Conservation (phyloP, 2,329 filamentous ascomycete genomes). For the Escovopsis sp. region DNA sequence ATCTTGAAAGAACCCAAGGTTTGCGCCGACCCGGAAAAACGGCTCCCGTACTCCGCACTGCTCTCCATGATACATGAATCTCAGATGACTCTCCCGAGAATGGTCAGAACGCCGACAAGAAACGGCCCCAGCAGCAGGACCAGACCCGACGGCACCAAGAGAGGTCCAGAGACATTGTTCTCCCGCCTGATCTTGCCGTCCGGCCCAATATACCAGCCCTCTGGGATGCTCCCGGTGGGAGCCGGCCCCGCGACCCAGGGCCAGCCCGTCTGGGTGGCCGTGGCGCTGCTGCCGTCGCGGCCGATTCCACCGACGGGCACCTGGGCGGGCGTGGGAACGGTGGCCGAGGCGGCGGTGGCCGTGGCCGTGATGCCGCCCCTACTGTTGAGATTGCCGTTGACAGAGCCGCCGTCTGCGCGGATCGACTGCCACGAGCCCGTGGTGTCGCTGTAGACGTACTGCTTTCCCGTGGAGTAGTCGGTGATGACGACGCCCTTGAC, state of each 20-base stretch:
- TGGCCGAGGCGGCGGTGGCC: conserved; percentile 44
- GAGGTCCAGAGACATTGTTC: conserved; percentile 23
- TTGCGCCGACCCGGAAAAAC: background rate
- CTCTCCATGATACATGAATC: no score
- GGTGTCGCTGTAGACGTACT: conserved; percentile 69
- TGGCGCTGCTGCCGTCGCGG: conserved; percentile 35
- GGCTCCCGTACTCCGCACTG: no score
- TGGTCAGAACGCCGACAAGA: conserved; percentile 11
- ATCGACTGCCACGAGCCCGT: conserved; percentile 74
- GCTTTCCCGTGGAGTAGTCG: conserved; percentile 84
- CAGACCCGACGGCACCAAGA: conserved; percentile 9
- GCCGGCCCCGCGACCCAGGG: conserved; percentile 49
- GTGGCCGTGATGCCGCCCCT: conserved; percentile 36
- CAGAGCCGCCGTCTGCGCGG: conserved; percentile 56
- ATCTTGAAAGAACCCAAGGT: no score
- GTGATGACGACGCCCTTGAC: conserved; percentile 62
- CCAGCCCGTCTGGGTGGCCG: conserved; percentile 44
- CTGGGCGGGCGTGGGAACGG: conserved; percentile 44
- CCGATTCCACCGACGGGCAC: conserved; percentile 58
- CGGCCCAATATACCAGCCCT: conserved; percentile 66
- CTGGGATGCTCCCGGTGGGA: conserved; percentile 46
- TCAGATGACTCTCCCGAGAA: conserved; percentile 7
- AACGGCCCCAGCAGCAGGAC: conserved; percentile 13
- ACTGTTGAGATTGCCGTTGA: conserved; percentile 53
- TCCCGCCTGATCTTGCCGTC: conserved; percentile 63